Evolutionary conservation across 306 rosid species (phyloP).

Genomic region (Urtica urens): DNA sequence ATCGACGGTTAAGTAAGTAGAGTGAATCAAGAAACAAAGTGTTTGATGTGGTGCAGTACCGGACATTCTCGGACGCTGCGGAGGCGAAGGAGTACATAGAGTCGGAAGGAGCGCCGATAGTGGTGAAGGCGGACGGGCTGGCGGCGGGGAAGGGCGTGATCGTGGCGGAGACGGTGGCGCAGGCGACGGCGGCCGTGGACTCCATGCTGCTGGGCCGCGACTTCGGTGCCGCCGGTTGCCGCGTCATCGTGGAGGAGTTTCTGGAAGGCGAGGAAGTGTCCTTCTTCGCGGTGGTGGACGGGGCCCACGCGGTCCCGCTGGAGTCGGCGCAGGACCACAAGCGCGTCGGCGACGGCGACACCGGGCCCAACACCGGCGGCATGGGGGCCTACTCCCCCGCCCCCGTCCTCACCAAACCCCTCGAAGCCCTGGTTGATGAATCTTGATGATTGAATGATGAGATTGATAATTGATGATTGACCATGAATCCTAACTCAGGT

Average conservation of each 20-base stretch:
- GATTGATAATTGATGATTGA: too few species aligned
- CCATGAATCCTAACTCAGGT: too few species aligned
- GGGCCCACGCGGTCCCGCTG: constrained; percentile 82
- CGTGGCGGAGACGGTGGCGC: constrained; percentile 64
- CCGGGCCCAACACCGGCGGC: constrained; percentile 95
- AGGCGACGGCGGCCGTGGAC: constrained; percentile 90
- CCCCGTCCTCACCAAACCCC: constrained; percentile 72
- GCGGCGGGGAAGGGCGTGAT: constrained; percentile 97
- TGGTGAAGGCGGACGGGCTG: constrained; percentile 86
- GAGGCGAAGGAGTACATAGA: constrained; percentile 75
- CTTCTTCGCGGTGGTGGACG: constrained; percentile 87
- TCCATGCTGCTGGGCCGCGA: constrained; percentile 74
- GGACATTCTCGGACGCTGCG: constrained; percentile 57
- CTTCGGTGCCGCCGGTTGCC: constrained; percentile 85
- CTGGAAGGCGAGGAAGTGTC: constrained; percentile 97
- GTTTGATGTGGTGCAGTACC: constrained; percentile 49
- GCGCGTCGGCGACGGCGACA: constrained; percentile 89
- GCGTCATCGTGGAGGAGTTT: constrained; percentile 74
- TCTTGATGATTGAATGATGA: too few species aligned
- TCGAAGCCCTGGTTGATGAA: constrained; percentile 53
- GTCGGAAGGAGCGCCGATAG: constrained; percentile 81
- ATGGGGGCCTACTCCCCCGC: constrained; percentile 99
- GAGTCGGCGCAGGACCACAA: constrained; percentile 99
- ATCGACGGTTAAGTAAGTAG: neutral
- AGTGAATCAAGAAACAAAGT: neutral